These are phyloP conservation scores for Chlorella sp. DNA, from an alignment of 139 green algal species.

Conservation along the genomic window DNA sequence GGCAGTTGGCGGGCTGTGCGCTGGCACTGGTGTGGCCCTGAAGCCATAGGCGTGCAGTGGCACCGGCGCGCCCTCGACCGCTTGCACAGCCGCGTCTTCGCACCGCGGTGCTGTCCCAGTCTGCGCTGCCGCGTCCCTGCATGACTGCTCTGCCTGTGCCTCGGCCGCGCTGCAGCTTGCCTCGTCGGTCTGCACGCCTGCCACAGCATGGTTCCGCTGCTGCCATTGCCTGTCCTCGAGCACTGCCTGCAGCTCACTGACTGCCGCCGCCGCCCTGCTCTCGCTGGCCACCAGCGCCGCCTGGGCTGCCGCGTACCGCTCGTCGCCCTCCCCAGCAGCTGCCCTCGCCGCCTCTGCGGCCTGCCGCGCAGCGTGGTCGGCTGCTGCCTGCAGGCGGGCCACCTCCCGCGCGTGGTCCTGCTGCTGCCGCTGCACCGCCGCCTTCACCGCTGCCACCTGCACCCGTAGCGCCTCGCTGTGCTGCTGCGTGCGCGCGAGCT, in stretches of 20 bases:
- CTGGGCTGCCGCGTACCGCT: too few species aligned
- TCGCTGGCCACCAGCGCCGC: too few species aligned
- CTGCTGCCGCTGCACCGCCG: conserved; percentile 1
- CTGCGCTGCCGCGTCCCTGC: background rate
- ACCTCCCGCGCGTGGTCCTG: background rate
- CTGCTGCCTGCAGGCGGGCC: background rate
- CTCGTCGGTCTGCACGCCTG: too few species aligned
- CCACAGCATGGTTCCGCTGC: too few species aligned
- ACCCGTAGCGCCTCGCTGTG: too few species aligned
- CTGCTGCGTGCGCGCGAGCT: too few species aligned
- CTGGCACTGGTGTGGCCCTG: background rate
- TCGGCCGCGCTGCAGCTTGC: too few species aligned
- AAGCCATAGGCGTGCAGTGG: background rate
- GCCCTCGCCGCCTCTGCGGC: too few species aligned
- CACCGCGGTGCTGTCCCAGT: background rate
- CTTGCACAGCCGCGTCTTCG: background rate
- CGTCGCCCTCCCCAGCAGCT: too few species aligned
- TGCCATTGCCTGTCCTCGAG: too few species aligned
- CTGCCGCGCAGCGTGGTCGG: background rate
- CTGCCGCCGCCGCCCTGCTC: too few species aligned
- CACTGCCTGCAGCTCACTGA: too few species aligned
- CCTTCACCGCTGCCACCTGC: background rate
- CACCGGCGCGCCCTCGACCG: background rate
- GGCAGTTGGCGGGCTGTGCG: background rate
- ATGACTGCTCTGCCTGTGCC: background rate